Evolutionary conservation across 1,284 basidiomycete species (phyloP).

Genomic region (Ustilago trichophora): DNA sequence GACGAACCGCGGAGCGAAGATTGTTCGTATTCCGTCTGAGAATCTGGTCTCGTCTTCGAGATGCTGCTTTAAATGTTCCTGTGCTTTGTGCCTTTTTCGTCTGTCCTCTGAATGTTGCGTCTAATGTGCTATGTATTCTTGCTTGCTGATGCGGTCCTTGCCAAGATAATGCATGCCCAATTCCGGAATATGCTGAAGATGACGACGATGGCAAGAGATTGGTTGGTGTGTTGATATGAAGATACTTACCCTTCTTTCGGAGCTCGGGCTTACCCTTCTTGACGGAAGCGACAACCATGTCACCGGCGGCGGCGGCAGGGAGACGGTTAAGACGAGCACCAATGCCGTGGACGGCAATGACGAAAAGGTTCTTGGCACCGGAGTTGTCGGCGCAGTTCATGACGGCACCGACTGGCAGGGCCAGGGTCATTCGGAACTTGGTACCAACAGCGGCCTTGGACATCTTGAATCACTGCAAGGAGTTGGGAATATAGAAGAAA

Average conservation of each 20-base stretch:
- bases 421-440: conserved; percentile 84
- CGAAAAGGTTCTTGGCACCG: conserved; percentile 92
- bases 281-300: conserved; percentile 98
- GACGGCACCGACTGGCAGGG: conserved; percentile 95
- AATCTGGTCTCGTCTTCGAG: no score
- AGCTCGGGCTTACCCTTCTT: conserved; percentile 99
- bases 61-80: no score
- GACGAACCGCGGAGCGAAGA: no score
- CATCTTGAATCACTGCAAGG: conserved; percentile 55
- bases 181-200: no score
- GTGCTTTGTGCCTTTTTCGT: no score
- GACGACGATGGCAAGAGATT: conserved; percentile 7
- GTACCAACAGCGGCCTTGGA: conserved; percentile 75
- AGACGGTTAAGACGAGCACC: conserved; percentile 97
- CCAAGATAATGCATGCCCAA: no score
- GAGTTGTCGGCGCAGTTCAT: conserved; percentile 99
- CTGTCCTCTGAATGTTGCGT: no score
- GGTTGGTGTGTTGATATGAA: neutral
- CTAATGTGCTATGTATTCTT: no score
- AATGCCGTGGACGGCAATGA: conserved; percentile 90
- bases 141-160: no score
- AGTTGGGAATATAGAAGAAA: neutral
- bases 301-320: conserved; percentile 96
- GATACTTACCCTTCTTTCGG: conserved; percentile 92
- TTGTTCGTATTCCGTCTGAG: no score